Conservation (phyloP, 2,329 filamentous ascomycete genomes). For the Fusarium staphyleae region DNA sequence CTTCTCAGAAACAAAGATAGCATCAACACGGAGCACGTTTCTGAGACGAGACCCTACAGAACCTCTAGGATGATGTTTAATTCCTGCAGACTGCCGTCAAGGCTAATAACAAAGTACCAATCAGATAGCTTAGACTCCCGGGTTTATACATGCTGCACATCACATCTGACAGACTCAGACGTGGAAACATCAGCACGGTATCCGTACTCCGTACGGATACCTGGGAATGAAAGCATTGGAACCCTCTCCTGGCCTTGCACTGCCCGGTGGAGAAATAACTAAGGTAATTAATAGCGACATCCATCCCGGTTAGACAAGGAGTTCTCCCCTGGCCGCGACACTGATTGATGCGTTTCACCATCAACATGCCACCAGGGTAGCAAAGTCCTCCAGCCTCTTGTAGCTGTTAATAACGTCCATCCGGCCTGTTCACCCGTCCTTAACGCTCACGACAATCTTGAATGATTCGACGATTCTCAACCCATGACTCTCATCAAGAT, state of each 20-base stretch:
- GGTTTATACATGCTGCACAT: slow-evolving; percentile 7
- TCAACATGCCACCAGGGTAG: slow-evolving; percentile 9
- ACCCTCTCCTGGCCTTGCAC: neutral
- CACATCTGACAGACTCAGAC: neutral
- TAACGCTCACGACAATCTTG: slow-evolving; percentile 8
- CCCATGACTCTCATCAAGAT: neutral
- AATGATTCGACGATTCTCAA: neutral
- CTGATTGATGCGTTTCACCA: slow-evolving; percentile 13
- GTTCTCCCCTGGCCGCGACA: slow-evolving; percentile 3
- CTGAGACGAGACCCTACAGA: slow-evolving; percentile 23
- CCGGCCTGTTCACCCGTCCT: neutral
- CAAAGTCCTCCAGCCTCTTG: slow-evolving; percentile 4
- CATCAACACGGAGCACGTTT: slow-evolving; percentile 3
- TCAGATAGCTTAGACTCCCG: neutral
- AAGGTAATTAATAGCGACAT: too few species aligned
- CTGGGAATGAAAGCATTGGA: too few species aligned
- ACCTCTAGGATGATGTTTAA: slow-evolving; percentile 20
- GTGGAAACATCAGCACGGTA: slow-evolving; percentile 12
- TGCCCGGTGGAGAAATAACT: slow-evolving; percentile 8
- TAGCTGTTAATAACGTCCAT: neutral
- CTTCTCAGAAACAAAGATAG: slow-evolving; percentile 23
- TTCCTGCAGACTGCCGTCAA: slow-evolving; percentile 4
- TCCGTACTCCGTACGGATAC: slow-evolving; percentile 14
- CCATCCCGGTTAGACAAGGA: slow-evolving; percentile 19
- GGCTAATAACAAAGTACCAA: neutral